Base-by-base conservation (phyloP, 306 rosid species). In the Cucurbita maxima region DNA sequence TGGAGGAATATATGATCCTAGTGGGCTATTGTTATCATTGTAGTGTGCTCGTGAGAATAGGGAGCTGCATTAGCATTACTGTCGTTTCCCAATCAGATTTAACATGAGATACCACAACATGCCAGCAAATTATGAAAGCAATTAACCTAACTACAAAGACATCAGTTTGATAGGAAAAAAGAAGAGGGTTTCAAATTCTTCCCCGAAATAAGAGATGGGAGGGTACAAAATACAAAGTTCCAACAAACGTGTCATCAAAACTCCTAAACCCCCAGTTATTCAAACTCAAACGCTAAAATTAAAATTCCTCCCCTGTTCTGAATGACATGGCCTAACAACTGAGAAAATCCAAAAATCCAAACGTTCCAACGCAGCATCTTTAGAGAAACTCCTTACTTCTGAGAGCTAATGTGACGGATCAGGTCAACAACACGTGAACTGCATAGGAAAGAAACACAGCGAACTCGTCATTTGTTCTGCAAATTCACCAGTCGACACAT, bases 361-460 rank as follows among this genome's bases (percentile, higher is more conserved):
- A 44, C 37, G 1, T 16, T 13, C 54, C n/a, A 5, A 58, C 0
- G 11, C 30, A 55, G 11, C 41, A 0, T 14, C 6, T 10, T 11
- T 30, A 36, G 25, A 44, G 9, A 18, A 67, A 1, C 1, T 5
- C 1, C 11, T 58, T 34, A 38, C 34, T 45, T 9, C 57, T 40
- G 18, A 15, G 91, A 81, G 75, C 88, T 87, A 4, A 95, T 88
- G 90, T 91, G 89, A 22, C 61, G 80, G 45, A 95, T 95, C 90
- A 95, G 81, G 81, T 95, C 99, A 34, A 95, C 20, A 78, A 95
- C 99, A 70, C 99, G 99, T 66, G 97, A 3, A 73, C 99, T 95
- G 92, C 88, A 76, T 47, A 54, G 11, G 36, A 55, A 58, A 54
- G 3, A 22, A 52, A 41, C 8, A 20, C 72, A 61, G 40, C 20